Conservation (phyloP, 2,329 filamentous ascomycete genomes). For the Lachnellula suecica region DNA sequence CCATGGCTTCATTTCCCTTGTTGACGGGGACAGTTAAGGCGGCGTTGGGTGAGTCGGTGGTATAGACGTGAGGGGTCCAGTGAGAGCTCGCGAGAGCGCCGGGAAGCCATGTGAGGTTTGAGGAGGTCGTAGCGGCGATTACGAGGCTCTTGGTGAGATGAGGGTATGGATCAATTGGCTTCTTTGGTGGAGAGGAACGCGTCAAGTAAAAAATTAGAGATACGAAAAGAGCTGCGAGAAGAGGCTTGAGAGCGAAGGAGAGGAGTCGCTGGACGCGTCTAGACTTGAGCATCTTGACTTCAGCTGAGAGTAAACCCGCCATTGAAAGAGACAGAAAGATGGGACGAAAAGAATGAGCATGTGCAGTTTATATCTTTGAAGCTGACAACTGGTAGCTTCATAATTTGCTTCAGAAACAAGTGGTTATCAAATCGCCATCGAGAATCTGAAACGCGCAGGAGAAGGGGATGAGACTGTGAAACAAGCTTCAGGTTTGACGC, state of each 20-base stretch:
- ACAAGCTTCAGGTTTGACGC: constrained; percentile 9
- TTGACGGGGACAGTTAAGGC: constrained; percentile 48
- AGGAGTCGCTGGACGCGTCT: constrained; percentile 6
- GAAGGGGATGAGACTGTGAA: constrained; percentile 8
- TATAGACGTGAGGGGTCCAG: constrained; percentile 37
- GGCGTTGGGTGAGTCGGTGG: constrained; percentile 49
- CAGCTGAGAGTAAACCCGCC: not conserved
- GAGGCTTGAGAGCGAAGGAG: constrained; percentile 4
- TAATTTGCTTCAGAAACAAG: not conserved
- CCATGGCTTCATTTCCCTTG: constrained; percentile 54
- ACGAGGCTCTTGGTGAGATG: constrained; percentile 37
- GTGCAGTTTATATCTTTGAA: constrained; percentile 8
- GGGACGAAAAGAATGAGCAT: not conserved
- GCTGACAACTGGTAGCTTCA: not conserved
- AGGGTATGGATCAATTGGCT: not conserved
- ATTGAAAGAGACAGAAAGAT: not conserved
- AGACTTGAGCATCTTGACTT: constrained; percentile 1
- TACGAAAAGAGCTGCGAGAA: constrained; percentile 9
- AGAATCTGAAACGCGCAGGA: constrained; percentile 6
- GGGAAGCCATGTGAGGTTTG: constrained; percentile 33
- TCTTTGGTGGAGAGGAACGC: not conserved
- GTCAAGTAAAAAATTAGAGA: constrained; percentile 1
- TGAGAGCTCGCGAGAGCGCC: constrained; percentile 3
- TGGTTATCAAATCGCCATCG: constrained; percentile 1
- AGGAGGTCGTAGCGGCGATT: constrained; percentile 46